These are phyloP conservation scores for Dryas integrifolia DNA, from an alignment of 331 rosid genomes.

Conservation along the genomic window DNA sequence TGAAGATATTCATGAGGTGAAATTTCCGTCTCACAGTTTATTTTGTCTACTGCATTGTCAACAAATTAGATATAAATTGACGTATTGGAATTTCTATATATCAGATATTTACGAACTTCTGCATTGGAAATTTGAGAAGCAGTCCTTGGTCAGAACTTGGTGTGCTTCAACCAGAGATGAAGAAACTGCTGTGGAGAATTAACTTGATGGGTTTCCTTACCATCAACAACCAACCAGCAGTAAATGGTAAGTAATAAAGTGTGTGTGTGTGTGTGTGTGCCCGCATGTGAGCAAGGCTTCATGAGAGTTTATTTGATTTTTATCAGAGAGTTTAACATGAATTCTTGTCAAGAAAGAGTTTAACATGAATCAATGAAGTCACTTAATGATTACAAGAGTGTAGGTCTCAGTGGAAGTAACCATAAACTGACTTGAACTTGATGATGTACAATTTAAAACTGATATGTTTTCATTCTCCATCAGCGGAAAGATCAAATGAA, in stretches of 20 bases:
- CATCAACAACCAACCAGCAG: conserved; percentile 94
- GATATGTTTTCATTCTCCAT: not conserved
- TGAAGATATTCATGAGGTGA: conserved; percentile 86
- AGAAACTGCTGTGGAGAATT: conserved; percentile 66
- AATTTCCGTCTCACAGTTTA: conserved; percentile 8
- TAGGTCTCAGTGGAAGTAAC: not conserved
- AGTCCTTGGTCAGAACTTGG: conserved; percentile 96
- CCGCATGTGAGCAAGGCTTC: not conserved
- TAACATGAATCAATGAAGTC: not conserved
- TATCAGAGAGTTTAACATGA: not conserved
- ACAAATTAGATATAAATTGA: conserved; percentile 15
- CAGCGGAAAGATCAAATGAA: not conserved
- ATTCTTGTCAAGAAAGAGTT: not conserved
- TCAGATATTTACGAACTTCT: conserved; percentile 77
- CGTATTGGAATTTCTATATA: conserved; percentile 21
- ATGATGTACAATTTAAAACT: no score
- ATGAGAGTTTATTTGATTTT: not conserved
- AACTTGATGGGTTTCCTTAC: conserved; percentile 79
- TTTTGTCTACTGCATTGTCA: not conserved
- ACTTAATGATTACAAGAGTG: not conserved
- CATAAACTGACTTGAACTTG: not conserved
- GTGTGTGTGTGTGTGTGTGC: conserved; percentile 1
- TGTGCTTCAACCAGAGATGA: conserved; percentile 95
- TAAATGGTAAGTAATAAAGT: conserved; percentile 60
- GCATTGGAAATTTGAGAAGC: conserved; percentile 86